A percentile compares a stretch with the other conserved stretches of the same genome.
These are phyloP conservation scores for Monilinia laxa DNA, from an alignment of 2,329 filamentous ascomycete genomes.

Conservation along the genomic window DNA sequence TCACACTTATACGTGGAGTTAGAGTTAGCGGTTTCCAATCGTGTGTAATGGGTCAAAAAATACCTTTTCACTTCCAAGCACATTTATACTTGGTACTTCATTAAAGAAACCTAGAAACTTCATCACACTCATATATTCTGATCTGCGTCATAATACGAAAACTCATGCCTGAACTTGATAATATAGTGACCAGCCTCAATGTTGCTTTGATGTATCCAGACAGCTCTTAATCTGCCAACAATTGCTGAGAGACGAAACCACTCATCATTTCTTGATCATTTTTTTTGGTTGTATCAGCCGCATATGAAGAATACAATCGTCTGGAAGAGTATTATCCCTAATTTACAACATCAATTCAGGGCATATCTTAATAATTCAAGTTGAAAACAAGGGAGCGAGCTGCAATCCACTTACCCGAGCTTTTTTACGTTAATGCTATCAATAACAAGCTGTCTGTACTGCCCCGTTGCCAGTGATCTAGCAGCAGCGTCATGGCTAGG, in stretches of 20 bases:
- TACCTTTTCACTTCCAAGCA: not conserved
- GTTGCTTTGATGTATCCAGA: not conserved
- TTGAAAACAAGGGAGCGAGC: not conserved
- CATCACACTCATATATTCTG: not conserved
- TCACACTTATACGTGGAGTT: not conserved
- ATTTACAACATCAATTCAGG: not conserved
- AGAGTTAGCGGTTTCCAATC: not conserved
- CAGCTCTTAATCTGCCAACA: not conserved
- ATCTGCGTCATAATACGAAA: not conserved
- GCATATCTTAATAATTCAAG: not conserved
- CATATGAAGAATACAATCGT: not conserved
- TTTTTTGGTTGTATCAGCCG: too few species aligned
- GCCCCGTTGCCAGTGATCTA: not conserved
- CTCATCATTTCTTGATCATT: not conserved
- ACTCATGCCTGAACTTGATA: conserved; percentile 4
- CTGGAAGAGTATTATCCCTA: not conserved
- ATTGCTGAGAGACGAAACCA: not conserved
- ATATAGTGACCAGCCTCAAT: not conserved
- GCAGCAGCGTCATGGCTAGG: too few species aligned
- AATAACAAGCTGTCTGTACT: not conserved
- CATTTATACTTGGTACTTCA: not conserved
- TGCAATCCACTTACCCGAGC: not conserved
- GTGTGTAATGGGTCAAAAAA: not conserved
- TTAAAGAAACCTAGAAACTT: not conserved
- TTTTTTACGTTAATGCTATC: not conserved